Conservation (phyloP, 2,329 filamentous ascomycete species). For the Hymenoscyphus infarciens region DNA sequence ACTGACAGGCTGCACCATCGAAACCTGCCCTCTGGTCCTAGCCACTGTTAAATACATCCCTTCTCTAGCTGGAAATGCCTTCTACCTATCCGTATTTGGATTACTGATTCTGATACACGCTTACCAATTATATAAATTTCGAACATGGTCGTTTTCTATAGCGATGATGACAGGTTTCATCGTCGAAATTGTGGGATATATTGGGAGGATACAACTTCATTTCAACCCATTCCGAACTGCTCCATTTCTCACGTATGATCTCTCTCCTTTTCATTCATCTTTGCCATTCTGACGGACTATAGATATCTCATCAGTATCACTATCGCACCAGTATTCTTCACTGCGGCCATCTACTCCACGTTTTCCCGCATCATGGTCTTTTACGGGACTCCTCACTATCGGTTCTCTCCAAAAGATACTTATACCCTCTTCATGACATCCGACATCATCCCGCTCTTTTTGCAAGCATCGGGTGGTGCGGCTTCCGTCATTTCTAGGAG, state of each 20-base stretch:
- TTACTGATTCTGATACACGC: conserved; percentile 47
- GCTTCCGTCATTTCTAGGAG: conserved; percentile 47
- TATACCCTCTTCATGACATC: conserved; percentile 46
- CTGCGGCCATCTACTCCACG: conserved; percentile 52
- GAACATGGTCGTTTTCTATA: conserved; percentile 53
- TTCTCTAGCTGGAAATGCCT: conserved; percentile 46
- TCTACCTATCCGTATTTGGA: conserved; percentile 51
- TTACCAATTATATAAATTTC: conserved; percentile 46
- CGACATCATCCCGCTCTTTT: conserved; percentile 54
- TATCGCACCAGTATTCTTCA: conserved; percentile 46
- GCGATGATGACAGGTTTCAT: conserved; percentile 50
- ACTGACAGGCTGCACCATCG: background rate
- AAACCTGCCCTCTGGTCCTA: conserved; percentile 8
- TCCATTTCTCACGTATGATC: conserved; percentile 46
- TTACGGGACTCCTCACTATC: conserved; percentile 48
- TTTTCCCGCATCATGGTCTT: conserved; percentile 52
- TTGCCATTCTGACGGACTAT: background rate
- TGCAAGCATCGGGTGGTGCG: conserved; percentile 56
- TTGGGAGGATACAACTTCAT: conserved; percentile 51
- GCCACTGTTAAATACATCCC: conserved; percentile 44
- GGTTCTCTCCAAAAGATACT: conserved; percentile 47
- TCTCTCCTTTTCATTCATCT: background rate
- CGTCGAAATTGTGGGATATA: conserved; percentile 56
- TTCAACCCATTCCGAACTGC: conserved; percentile 45
- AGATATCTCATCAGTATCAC: conserved; percentile 52